These are phyloP conservation scores for Clavulina sp. DNA, from an alignment of 768 basidiomycete genomes.

Conservation along the genomic window DNA sequence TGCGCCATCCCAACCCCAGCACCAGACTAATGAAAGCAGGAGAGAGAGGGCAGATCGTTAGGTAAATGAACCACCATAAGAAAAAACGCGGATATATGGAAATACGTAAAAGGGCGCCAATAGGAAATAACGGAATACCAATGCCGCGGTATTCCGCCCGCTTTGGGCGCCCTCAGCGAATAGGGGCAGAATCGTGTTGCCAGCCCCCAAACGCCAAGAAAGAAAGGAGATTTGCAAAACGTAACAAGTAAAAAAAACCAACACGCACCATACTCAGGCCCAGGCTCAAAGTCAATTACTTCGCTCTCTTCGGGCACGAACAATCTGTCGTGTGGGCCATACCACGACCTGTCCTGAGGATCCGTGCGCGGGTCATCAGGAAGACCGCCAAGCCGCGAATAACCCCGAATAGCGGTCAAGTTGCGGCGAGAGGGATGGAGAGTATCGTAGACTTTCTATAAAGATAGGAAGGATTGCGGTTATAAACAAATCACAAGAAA, in stretches of 20 bases:
- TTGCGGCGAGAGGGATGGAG: constrained; percentile 84
- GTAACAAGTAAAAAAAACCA: too few relatives aligned
- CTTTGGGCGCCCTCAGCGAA: too few relatives aligned
- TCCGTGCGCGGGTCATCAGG: constrained; percentile 93
- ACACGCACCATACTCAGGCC: constrained; percentile 71
- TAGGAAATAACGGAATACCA: background rate
- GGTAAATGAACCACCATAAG: background rate
- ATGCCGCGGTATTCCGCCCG: background rate
- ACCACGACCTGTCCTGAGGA: constrained; percentile 96
- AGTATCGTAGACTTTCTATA: constrained; percentile 81
- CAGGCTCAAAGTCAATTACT: constrained; percentile 54
- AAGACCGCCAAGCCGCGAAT: constrained; percentile 84
- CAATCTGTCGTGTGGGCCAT: constrained; percentile 88
- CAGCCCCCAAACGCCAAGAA: too few relatives aligned
- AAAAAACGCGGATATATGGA: background rate
- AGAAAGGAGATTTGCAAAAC: too few relatives aligned
- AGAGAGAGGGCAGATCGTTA: background rate
- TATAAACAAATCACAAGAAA: background rate
- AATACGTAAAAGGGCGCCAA: background rate
- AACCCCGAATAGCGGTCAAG: constrained; percentile 89
- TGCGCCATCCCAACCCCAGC: constrained; percentile 99
- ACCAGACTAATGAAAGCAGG: constrained; percentile 58
- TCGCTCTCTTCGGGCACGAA: constrained; percentile 81
- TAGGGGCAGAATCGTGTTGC: too few relatives aligned
- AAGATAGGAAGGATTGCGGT: background rate